Percentiles rank a stretch among this genome's conserved stretches.
Conservation (phyloP, 352 stramenopile genomes). For the Phytophthora tentaculata region DNA sequence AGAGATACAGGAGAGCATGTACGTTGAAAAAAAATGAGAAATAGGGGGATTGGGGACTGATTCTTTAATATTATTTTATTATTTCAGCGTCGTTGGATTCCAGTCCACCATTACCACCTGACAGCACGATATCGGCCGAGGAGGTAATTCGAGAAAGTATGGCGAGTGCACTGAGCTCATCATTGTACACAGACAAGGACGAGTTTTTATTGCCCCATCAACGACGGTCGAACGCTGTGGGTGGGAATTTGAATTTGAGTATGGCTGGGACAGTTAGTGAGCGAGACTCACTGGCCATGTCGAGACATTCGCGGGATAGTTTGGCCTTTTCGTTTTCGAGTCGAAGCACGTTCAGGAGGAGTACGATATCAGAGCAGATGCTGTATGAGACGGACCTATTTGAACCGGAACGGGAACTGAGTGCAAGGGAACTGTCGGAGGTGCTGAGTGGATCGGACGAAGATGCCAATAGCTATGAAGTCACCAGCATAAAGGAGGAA, state of each 20-base stretch:
- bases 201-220: slow-evolving; percentile 60
- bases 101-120: slow-evolving; percentile 72
- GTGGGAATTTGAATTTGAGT: slow-evolving; percentile 21
- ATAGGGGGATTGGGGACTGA: not conserved
- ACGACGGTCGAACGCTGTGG: slow-evolving; percentile 32
- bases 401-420: slow-evolving; percentile 82
- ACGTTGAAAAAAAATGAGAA: slow-evolving; percentile 19
- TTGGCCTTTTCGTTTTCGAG: slow-evolving; percentile 77
- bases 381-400: slow-evolving; percentile 85
- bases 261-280: slow-evolving; percentile 23
- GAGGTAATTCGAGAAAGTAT: slow-evolving; percentile 89
- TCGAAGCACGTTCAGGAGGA: slow-evolving; percentile 79
- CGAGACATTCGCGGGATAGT: slow-evolving; percentile 46
- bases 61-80: slow-evolving; percentile 12
- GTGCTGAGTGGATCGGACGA: slow-evolving; percentile 71
- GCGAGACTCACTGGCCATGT: slow-evolving; percentile 48
- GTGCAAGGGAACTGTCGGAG: slow-evolving; percentile 72
- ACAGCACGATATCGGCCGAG: slow-evolving; percentile 86
- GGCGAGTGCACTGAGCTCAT: slow-evolving; percentile 76
- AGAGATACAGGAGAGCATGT: slow-evolving; percentile 52
- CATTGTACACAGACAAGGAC: slow-evolving; percentile 75
- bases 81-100: slow-evolving; percentile 57
- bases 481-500: slow-evolving; percentile 88
- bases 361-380: slow-evolving; percentile 87
- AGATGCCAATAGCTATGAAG: slow-evolving; percentile 71